Evolutionary conservation across 2,329 filamentous ascomycete genomes (phyloP).

Genomic region (Ciborinia camelliae): DNA sequence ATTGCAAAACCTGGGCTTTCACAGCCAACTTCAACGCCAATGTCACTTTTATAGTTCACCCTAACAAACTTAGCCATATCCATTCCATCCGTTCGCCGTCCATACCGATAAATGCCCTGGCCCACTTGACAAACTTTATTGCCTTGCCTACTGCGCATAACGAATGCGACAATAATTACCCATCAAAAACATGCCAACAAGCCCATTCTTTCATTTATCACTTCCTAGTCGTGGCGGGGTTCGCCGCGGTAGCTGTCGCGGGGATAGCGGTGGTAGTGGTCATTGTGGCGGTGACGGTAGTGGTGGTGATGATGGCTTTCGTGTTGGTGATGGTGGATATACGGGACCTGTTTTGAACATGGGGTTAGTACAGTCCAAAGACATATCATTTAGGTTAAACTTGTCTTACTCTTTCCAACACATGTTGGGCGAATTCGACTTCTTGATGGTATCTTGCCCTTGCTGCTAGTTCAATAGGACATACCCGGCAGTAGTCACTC

Average conservation of each 20-base stretch:
- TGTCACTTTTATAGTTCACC: no score
- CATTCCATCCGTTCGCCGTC: no score
- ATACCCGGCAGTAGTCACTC: neutral
- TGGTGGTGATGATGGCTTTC: neutral
- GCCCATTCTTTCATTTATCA: neutral
- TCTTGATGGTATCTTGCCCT: no score
- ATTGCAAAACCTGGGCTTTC: no score
- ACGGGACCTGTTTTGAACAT: neutral
- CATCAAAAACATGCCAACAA: neutral
- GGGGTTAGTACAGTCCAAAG: neutral
- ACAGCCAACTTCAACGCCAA: no score
- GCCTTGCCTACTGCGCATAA: neutral
- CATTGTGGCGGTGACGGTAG: neutral
- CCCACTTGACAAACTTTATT: neutral
- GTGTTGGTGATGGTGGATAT: no score
- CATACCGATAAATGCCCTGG: fast-evolving
- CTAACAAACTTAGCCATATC: no score
- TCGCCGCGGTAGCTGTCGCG: no score
- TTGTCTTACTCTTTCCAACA: neutral
- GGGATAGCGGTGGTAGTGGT: no score
- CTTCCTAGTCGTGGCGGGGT: neutral
- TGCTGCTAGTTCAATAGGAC: no score
- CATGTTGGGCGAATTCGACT: no score
- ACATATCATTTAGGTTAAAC: neutral
- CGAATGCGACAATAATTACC: neutral